These are phyloP conservation scores for Backusella circina DNA, from an alignment of 192 early-diverging fungal species.

Conservation along the genomic window DNA sequence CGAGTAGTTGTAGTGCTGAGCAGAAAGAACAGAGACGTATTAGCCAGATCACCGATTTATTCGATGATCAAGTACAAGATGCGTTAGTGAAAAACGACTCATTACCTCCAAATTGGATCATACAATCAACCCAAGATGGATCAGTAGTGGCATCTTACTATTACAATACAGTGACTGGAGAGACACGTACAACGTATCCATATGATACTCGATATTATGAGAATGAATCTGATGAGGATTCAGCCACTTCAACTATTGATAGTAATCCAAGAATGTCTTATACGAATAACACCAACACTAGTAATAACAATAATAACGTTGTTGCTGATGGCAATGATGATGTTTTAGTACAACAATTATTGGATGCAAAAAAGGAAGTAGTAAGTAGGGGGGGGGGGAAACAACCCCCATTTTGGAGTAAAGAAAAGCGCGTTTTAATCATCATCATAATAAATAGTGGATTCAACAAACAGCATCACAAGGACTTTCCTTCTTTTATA, in stretches of 20 bases:
- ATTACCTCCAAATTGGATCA: slow-evolving; percentile 12
- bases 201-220: not conserved
- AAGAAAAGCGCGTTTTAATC: not conserved
- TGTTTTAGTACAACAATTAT: not conserved
- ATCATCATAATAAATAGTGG: not conserved
- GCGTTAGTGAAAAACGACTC: not conserved
- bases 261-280: not conserved
- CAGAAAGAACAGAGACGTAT: not conserved
- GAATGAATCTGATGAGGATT: not conserved
- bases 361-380: not conserved
- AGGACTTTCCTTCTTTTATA: not conserved
- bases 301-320: not conserved
- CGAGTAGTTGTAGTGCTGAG: not conserved
- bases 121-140: slow-evolving; percentile 26
- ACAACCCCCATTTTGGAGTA: too few species aligned
- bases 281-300: not conserved
- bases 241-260: not conserved
- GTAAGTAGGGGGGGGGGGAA: too few species aligned
- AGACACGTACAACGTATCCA: slow-evolving; percentile 24
- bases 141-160: slow-evolving; percentile 27
- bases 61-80: not conserved
- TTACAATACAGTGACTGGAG: slow-evolving; percentile 27
- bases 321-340: not conserved
- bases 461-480: not conserved
- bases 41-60: not conserved